Evolutionary conservation across 2,329 filamentous ascomycete species (phyloP).

Genomic region (Alternaria triticina): DNA sequence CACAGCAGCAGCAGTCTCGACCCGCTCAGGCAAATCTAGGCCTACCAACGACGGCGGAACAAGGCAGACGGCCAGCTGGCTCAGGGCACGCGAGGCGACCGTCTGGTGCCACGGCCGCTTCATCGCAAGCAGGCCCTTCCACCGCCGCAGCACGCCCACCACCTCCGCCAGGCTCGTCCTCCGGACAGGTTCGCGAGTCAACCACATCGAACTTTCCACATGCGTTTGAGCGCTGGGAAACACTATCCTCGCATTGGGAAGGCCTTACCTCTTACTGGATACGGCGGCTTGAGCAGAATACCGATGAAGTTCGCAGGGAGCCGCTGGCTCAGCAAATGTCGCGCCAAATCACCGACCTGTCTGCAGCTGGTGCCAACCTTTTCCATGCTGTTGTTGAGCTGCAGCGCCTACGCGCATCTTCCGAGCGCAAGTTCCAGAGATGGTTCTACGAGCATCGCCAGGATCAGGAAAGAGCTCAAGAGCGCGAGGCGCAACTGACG

Average conservation of each 20-base stretch:
- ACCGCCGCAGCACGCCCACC: constrained; percentile 33
- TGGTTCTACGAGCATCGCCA: constrained; percentile 97
- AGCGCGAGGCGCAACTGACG: constrained; percentile 76
- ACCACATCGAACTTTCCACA: constrained; percentile 80
- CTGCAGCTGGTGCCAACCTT: constrained; percentile 92
- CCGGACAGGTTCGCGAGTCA: constrained; percentile 42
- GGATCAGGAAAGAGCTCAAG: constrained; percentile 84
- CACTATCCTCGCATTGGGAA: constrained; percentile 96
- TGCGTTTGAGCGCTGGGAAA: constrained; percentile 97
- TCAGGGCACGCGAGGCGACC: constrained; percentile 42
- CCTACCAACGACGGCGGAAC: constrained; percentile 26
- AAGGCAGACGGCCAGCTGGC: constrained; percentile 40
- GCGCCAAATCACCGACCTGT: constrained; percentile 95
- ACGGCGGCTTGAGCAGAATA: constrained; percentile 86
- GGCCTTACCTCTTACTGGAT: constrained; percentile 98
- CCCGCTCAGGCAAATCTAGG: constrained; percentile 34
- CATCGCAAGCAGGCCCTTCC: constrained; percentile 42
- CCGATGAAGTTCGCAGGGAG: constrained; percentile 80
- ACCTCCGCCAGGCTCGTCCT: constrained; percentile 32
- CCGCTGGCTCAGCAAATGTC: constrained; percentile 87
- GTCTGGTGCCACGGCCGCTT: constrained; percentile 34
- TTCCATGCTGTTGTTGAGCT: constrained; percentile 98
- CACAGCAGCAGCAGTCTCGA: constrained; percentile 44
- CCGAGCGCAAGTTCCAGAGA: constrained; percentile 95
- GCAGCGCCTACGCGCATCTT: constrained; percentile 90